These are phyloP conservation scores for Fomitopsis palustris DNA, from an alignment of 1,284 basidiomycete genomes.

Conservation along the genomic window DNA sequence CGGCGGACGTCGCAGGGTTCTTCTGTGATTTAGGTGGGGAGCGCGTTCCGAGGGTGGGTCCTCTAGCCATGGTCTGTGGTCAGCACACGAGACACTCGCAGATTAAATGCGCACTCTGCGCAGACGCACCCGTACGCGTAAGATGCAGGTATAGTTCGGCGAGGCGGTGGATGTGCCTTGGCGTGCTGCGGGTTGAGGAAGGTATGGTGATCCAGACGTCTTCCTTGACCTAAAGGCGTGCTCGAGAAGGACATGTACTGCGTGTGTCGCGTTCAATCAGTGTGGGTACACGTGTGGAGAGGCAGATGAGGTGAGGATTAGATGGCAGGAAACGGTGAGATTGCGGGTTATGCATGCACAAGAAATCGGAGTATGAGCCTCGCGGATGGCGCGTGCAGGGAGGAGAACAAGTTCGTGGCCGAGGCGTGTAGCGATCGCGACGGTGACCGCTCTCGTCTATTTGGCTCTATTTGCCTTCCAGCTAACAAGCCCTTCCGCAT, in stretches of 20 bases:
- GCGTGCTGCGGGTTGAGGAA: slow-evolving; percentile 61
- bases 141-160: slow-evolving; percentile 46
- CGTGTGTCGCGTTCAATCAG: slow-evolving; percentile 14
- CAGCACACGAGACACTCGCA: slow-evolving; percentile 6
- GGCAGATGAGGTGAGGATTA: not conserved
- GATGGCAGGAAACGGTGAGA: not conserved
- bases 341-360: slow-evolving; percentile 6
- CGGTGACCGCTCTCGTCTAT: slow-evolving; percentile 4
- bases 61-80: slow-evolving; percentile 35
- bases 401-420: slow-evolving; percentile 1
- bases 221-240: slow-evolving; percentile 78
- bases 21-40: slow-evolving; percentile 51
- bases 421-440: not conserved
- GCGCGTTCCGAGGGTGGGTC: slow-evolving; percentile 52
- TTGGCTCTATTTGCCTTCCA: slow-evolving; percentile 8
- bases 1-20: slow-evolving; percentile 14
- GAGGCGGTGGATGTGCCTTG: slow-evolving; percentile 31
- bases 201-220: slow-evolving; percentile 74
- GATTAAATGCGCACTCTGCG: slow-evolving; percentile 14
- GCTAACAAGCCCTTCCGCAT: not conserved
- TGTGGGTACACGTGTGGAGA: slow-evolving; percentile 3
- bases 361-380: slow-evolving; percentile 5
- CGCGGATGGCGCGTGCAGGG: slow-evolving; percentile 9
- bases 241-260: slow-evolving; percentile 78
- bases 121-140: slow-evolving; percentile 64